A percentile compares a stretch with the other conserved stretches of the same genome.
These are phyloP conservation scores for Filobasidium wieringae DNA, from an alignment of 768 basidiomycete species.

Conservation along the genomic window DNA sequence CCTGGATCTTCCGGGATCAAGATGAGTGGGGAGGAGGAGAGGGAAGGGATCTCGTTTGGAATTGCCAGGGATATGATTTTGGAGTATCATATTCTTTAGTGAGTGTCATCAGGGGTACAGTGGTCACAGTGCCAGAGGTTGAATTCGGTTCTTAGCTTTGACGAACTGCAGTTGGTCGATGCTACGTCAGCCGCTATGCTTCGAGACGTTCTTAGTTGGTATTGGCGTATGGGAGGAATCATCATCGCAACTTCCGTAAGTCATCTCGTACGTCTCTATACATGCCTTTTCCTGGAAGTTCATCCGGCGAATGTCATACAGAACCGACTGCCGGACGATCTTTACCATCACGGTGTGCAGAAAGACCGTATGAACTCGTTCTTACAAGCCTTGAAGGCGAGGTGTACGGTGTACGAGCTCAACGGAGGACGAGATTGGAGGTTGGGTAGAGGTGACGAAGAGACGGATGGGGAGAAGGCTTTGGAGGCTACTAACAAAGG, in stretches of 20 bases:
- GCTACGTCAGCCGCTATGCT: slow-evolving; percentile 47
- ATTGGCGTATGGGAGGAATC: slow-evolving; percentile 54
- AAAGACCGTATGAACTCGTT: slow-evolving; percentile 50
- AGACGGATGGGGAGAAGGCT: slow-evolving; percentile 12
- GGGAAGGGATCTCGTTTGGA: slow-evolving; percentile 38
- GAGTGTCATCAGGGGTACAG: slow-evolving; percentile 21
- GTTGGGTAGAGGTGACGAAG: slow-evolving; percentile 19
- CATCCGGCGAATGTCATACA: slow-evolving; percentile 44
- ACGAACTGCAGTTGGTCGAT: slow-evolving; percentile 53
- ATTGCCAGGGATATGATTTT: slow-evolving; percentile 37
- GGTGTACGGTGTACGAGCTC: slow-evolving; percentile 47
- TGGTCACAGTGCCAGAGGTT: background rate
- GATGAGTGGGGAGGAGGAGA: slow-evolving; percentile 26
- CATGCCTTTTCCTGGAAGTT: too few relatives aligned
- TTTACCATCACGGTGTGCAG: slow-evolving; percentile 52
- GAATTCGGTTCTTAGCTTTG: slow-evolving; percentile 38
- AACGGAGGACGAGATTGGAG: slow-evolving; percentile 46
- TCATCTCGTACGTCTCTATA: background rate
- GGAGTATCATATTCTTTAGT: slow-evolving; percentile 35
- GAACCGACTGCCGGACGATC: slow-evolving; percentile 49
- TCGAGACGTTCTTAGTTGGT: slow-evolving; percentile 49
- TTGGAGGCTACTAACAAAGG: slow-evolving; percentile 17
- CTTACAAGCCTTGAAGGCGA: slow-evolving; percentile 47
- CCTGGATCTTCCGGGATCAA: slow-evolving; percentile 22
- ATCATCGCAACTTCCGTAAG: slow-evolving; percentile 41